Percentiles rank a stretch among this genome's conserved stretches.
These are phyloP conservation scores for Colletotrichum viniferum DNA, from an alignment of 2,329 filamentous ascomycete species.

Conservation along the genomic window DNA sequence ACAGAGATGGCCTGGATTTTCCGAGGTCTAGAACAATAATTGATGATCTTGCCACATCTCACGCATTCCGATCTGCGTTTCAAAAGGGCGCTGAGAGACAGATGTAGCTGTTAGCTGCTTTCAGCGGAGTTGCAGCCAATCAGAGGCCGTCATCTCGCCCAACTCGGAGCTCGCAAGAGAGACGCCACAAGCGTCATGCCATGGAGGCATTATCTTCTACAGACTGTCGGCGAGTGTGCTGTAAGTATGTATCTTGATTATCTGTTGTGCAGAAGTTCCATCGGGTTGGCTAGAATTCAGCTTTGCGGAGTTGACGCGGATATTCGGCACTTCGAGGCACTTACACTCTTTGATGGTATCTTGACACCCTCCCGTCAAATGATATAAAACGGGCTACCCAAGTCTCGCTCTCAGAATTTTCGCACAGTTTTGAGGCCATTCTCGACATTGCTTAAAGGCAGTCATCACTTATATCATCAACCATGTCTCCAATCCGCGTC, in stretches of 20 bases:
- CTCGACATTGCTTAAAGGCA: accelerated
- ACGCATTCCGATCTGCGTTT: not conserved
- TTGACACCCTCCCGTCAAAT: not conserved
- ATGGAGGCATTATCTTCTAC: not conserved
- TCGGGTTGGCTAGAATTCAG: not conserved
- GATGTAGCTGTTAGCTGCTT: constrained; percentile 1
- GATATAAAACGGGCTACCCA: not conserved
- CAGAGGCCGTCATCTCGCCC: not conserved
- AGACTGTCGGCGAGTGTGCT: not conserved
- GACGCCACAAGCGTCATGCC: not conserved
- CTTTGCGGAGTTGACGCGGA: not conserved
- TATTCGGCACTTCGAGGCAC: not conserved
- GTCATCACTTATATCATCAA: not conserved
- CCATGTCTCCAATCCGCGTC: constrained; percentile 49
- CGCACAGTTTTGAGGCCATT: not conserved
- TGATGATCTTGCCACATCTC: not conserved
- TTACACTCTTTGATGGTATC: not conserved
- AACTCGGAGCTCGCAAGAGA: not conserved
- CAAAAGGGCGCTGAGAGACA: not conserved
- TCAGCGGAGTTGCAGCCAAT: not conserved
- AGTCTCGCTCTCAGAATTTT: not conserved
- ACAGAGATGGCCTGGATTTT: not conserved
- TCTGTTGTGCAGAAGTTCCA: not conserved
- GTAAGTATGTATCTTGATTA: not conserved
- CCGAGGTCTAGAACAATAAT: not conserved